Evolutionary conservation across 129 eudicot species (phyloP).

Genomic region (Apium graveolens): DNA sequence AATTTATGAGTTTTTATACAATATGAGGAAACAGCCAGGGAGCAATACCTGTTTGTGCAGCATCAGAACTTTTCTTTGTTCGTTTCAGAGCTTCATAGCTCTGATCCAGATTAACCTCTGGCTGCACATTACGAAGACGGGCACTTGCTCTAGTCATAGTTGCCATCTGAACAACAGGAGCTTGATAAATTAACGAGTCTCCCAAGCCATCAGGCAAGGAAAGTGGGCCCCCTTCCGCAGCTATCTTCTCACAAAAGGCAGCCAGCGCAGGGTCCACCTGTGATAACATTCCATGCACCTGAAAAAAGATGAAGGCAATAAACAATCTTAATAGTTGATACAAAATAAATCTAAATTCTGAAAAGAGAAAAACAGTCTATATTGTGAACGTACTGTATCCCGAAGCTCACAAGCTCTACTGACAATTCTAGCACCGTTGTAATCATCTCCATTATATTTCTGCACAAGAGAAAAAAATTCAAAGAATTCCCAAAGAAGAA

Average conservation of each 20-base stretch:
- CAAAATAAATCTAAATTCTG: background rate
- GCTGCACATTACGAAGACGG: conserved; percentile 92
- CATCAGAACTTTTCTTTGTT: conserved; percentile 54
- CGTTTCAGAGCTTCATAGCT: conserved; percentile 72
- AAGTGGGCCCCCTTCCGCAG: conserved; percentile 85
- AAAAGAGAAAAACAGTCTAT: background rate
- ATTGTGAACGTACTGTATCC: conserved; percentile 60
- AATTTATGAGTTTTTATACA: background rate
- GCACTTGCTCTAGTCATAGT: conserved; percentile 87
- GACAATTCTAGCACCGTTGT: conserved; percentile 95
- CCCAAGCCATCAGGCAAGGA: conserved; percentile 54
- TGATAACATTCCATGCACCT: conserved; percentile 98
- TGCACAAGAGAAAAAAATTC: conserved; percentile 22
- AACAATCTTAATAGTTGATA: conserved; percentile 4
- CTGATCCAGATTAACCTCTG: conserved; percentile 72
- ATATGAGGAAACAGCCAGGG: background rate
- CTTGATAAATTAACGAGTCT: conserved; percentile 36
- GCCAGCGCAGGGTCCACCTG: conserved; percentile 94
- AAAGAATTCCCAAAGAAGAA: background rate
- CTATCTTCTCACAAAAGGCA: conserved; percentile 86
- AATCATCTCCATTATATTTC: conserved; percentile 93
- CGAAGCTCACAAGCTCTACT: conserved; percentile 97
- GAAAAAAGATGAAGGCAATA: conserved; percentile 7
- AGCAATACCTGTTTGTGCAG: conserved; percentile 51
- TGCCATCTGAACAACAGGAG: conserved; percentile 59